Base-by-base conservation (phyloP, 495 filamentous ascomycete species). In the Penicillium atrosanguineum region DNA sequence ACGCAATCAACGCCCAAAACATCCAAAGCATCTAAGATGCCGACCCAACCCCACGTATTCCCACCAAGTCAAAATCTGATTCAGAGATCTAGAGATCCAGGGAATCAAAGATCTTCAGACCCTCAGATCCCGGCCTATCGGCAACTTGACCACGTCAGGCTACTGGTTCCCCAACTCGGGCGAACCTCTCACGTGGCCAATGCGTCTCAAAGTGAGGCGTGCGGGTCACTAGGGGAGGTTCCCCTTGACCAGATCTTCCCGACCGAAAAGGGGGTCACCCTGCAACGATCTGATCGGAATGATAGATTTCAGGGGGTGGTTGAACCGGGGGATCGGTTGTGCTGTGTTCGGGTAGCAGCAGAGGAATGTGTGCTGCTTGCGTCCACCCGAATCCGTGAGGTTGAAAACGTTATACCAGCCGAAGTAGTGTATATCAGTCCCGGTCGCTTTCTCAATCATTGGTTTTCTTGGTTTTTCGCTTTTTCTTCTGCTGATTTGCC, bases 201-300 rank as follows among this genome's bases (percentile, higher is more conserved):
- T 62, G 60, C 60, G 59, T 51, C 37, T 43, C 42, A 60, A 60
- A 60, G 57, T 60, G 57, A 60, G 57, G 57, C 57, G 57, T 45
- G 50, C 40, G 50, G 50, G 42, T 52, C 45, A 18, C 41, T 31
- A 14, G 28, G 29, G 26, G 16, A 19, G 19, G 42, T n/a, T 19
- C 18, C 41, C 19, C 21, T 26, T 26, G 42, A 34, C 28, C 31
- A 29, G 23, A 19, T 28, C 31, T 52, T 38, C 36, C 16, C 18
- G 43, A 31, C 23, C 12, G 42, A 29, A 11, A 18, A 37, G 31
- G n/a, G 46, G 21, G 47, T 34, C 15, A 12, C 14, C n/a, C 31
- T 34, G 31, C 6, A 14, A 14, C 11, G 31, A 34, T 34, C 31
- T 12, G 31, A 34, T 34, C 31, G 31, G 31, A 34, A 34, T 34